Base-by-base conservation (phyloP, 1,284 basidiomycete genomes). In the Farysia itapuensis region DNA sequence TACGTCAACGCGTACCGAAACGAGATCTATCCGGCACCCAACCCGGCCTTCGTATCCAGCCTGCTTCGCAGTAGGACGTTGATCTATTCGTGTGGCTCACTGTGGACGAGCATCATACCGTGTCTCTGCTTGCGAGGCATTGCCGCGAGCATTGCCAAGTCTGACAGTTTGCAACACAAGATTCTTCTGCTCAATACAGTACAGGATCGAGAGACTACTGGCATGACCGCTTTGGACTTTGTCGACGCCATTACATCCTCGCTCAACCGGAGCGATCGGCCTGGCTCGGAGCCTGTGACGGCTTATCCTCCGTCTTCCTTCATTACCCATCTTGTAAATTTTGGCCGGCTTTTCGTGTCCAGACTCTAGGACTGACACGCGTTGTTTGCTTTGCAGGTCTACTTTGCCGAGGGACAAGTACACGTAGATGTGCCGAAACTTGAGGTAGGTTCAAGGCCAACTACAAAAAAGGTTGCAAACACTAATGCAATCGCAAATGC, bases 121-220 rank as follows among this genome's bases (percentile, higher is more conserved):
- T 95, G 92, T 74, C 82, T 98, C 14, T 86, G 89, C 0, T 79
- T 98, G 13, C 84, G 86, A 39, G 89, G 89, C 5, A 85, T 97
- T 4, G 90, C 86, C 1, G 79, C 82, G 22, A 83, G 83, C 9
- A 93, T 97, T 50, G 89, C 89, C 6, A 80, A 83, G 30, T 92
- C 90, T 13, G 78, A 79, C 4, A 81, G 82, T 7, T 80, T 96
- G 13, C 82, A 82, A 28, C 86, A 86, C 28, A 97, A 96, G 75
- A 82, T 96, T 12, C 78, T 98, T 22, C 81, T 98, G 1, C 78
- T 98, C 44, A 98, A 97, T 74, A 82, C 85, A 13, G 82, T 81
- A 51, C 92, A 92, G 64, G 94, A 98, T 74, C 82, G 94, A 47
- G 94, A 98, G 77, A 96, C 93, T 0, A 81, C 84, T 8, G 88